Evolutionary conservation across 1,284 basidiomycete genomes (phyloP).

Genomic region (Ustilago nuda): DNA sequence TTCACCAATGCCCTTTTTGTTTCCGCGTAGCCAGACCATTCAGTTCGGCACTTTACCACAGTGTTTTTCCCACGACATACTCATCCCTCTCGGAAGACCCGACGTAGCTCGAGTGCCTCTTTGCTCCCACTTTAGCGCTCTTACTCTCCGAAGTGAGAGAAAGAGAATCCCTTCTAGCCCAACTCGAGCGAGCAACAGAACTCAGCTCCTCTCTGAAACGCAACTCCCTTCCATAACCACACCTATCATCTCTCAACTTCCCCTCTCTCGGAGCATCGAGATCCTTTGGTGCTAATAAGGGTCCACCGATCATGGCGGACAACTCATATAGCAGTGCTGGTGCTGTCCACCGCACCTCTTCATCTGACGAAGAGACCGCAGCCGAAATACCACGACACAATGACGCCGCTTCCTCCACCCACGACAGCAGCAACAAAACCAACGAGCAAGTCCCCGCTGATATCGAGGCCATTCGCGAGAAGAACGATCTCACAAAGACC

Average conservation of each 20-base stretch:
- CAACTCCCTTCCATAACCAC: not conserved
- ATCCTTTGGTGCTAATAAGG: conserved; percentile 2
- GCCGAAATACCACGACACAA: conserved; percentile 13
- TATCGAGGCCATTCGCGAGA: conserved; percentile 40
- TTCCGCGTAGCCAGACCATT: not conserved
- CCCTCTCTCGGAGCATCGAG: conserved; percentile 1
- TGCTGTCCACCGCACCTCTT: conserved; percentile 19
- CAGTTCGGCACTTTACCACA: not conserved
- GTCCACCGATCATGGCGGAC: conserved; percentile 20
- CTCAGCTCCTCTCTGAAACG: not conserved
- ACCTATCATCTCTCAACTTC: not conserved
- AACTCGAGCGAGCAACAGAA: not conserved
- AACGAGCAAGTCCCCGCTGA: conserved; percentile 16
- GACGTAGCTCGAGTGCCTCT: not conserved
- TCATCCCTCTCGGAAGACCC: not conserved
- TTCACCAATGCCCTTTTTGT: not conserved
- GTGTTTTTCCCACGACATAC: not conserved
- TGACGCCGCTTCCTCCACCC: conserved; percentile 7
- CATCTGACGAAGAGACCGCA: conserved; percentile 33
- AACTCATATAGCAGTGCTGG: not conserved
- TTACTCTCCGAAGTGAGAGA: not conserved
- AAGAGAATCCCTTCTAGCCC: not conserved
- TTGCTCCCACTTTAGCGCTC: not conserved
- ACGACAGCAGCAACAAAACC: conserved; percentile 18
- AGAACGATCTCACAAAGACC: conserved; percentile 46